Percentiles rank a stretch among this genome's conserved stretches.
Evolutionary conservation across 2,329 filamentous ascomycete genomes (phyloP).

Genomic region (Madurella fahalii): DNA sequence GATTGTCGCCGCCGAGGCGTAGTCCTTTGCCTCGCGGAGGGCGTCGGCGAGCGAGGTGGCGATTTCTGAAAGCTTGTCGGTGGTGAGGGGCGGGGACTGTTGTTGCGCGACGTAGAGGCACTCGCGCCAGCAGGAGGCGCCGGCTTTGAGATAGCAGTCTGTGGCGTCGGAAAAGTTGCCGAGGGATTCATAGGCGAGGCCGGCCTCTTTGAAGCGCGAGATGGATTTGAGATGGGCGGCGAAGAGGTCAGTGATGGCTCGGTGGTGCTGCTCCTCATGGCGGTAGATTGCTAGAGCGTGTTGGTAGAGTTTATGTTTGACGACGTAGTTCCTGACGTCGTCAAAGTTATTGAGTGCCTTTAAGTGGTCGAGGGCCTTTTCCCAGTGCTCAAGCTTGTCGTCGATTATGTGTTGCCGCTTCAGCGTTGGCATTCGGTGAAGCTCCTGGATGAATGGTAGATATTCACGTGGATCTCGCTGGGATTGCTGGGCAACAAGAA

Average conservation of each 20-base stretch:
- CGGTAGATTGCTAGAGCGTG: slow-evolving; percentile 76
- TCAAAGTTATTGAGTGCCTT: slow-evolving; percentile 69
- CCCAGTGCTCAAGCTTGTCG: slow-evolving; percentile 71
- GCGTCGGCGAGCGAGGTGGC: slow-evolving; percentile 73
- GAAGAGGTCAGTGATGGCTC: slow-evolving; percentile 70
- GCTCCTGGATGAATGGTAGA: slow-evolving; percentile 83
- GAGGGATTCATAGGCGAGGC: slow-evolving; percentile 85
- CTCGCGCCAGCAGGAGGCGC: slow-evolving; percentile 78
- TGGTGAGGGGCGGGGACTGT: slow-evolving; percentile 50
- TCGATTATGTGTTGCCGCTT: slow-evolving; percentile 82
- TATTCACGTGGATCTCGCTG: slow-evolving; percentile 96
- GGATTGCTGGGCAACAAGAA: slow-evolving; percentile 90
- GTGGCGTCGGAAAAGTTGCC: slow-evolving; percentile 69
- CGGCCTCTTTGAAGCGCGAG: slow-evolving; percentile 80
- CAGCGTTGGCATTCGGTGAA: slow-evolving; percentile 68
- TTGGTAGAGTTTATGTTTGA: slow-evolving; percentile 75
- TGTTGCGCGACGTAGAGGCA: slow-evolving; percentile 74
- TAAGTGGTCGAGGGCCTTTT: slow-evolving; percentile 75
- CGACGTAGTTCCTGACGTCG: slow-evolving; percentile 72
- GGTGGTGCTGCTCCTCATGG: slow-evolving; percentile 67
- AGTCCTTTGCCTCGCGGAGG: slow-evolving; percentile 80
- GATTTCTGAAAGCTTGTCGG: slow-evolving; percentile 59
- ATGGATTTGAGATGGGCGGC: slow-evolving; percentile 70
- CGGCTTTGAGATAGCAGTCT: slow-evolving; percentile 76
- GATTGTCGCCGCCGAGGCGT: slow-evolving; percentile 71